phyloP scores from a whole-genome alignment of 768 basidiomycete genomes.

The Cubamyces sp. region DNA sequence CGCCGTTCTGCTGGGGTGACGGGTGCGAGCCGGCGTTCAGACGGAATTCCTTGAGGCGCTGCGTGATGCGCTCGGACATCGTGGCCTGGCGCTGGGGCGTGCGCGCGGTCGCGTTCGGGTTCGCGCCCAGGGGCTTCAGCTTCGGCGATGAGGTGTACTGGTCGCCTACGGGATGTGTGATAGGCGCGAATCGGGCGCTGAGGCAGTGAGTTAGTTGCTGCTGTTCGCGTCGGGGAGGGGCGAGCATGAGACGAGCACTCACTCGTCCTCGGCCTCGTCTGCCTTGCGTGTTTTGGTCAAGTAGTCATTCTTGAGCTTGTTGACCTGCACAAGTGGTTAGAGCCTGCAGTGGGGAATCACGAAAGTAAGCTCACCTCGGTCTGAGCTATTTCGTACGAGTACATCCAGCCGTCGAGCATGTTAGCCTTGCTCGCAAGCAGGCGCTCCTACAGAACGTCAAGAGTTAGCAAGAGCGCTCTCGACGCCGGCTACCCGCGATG shows the following conservation, averaged over 20 bases:
- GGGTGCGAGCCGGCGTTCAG: slow-evolving; percentile 44
- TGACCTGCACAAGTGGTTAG: slow-evolving; percentile 38
- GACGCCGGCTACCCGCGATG: not conserved
- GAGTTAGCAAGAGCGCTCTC: not conserved
- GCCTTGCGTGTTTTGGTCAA: slow-evolving; percentile 78
- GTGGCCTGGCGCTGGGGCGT: slow-evolving; percentile 70
- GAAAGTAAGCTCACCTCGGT: slow-evolving; percentile 53
- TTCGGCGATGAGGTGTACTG: slow-evolving; percentile 84
- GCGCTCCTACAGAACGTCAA: slow-evolving; percentile 50
- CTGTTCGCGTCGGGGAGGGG: slow-evolving; percentile 10
- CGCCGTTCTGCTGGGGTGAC: not conserved
- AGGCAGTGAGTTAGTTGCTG: slow-evolving; percentile 14
- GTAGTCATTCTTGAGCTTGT: slow-evolving; percentile 78
- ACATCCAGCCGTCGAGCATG: slow-evolving; percentile 68
- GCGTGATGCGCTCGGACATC: slow-evolving; percentile 85
- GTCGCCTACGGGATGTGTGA: slow-evolving; percentile 55
- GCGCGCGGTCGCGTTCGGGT: slow-evolving; percentile 40
- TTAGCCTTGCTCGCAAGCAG: slow-evolving; percentile 52
- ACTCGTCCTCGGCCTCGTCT: slow-evolving; percentile 96
- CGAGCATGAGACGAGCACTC: slow-evolving; percentile 38
- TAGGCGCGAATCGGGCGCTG: slow-evolving; percentile 90
- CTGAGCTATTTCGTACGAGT: slow-evolving; percentile 70
- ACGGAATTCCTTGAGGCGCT: slow-evolving; percentile 81
- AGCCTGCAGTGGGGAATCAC: not conserved
- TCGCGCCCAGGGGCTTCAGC: slow-evolving; percentile 55